Percentiles rank a stretch among this genome's conserved stretches.
Evolutionary conservation across 345 rosid species (phyloP).

Genomic region (Eucalyptus shirleyi): DNA sequence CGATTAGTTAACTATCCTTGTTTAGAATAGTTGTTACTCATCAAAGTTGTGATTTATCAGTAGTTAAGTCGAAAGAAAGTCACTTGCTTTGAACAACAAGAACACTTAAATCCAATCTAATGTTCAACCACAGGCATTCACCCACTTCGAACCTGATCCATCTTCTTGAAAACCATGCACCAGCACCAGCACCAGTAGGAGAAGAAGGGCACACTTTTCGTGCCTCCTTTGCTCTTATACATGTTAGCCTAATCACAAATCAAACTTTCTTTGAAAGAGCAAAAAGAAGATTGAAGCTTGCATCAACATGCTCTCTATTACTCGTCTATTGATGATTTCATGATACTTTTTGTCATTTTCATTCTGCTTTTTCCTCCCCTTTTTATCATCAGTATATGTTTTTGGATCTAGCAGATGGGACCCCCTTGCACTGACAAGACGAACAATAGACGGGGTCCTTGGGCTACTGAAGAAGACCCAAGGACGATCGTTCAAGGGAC

Average conservation of each 20-base stretch:
- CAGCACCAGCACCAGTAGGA: neutral
- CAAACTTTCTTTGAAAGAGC: neutral
- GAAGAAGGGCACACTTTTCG: neutral
- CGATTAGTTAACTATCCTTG: neutral
- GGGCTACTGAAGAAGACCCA: constrained; percentile 64
- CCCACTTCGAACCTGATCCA: neutral
- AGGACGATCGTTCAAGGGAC: constrained; percentile 41
- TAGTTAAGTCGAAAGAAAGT: neutral
- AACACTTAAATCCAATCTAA: neutral
- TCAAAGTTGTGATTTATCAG: neutral
- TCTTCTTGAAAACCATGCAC: neutral
- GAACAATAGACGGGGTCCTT: constrained; percentile 25
- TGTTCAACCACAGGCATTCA: neutral
- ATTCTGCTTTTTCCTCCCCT: neutral
- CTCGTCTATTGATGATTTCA: neutral
- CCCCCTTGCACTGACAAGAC: constrained; percentile 38
- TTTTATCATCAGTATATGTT: neutral
- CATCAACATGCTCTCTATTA: neutral
- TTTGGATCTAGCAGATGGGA: neutral
- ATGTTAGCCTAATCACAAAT: neutral
- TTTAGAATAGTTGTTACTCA: neutral
- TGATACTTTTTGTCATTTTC: neutral
- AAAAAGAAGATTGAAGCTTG: neutral
- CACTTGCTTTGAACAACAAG: neutral
- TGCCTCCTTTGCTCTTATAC: neutral